phyloP scores from a whole-genome alignment of 495 filamentous ascomycete genomes.

The Hypoxylon cercidicola region DNA sequence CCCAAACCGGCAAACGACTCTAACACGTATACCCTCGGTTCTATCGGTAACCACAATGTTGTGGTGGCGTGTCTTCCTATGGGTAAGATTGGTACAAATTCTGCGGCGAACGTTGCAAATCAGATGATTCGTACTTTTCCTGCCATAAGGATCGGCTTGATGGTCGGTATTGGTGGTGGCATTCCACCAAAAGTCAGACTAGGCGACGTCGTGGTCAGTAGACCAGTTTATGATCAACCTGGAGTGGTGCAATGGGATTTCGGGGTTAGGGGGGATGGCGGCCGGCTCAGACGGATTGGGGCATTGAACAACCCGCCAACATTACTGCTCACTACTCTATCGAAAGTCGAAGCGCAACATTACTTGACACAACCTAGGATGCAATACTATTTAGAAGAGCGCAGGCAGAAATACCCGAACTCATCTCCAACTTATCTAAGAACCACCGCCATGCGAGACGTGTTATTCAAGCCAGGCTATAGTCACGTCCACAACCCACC shows the following conservation, averaged over 20 bases:
- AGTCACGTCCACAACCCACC: not conserved
- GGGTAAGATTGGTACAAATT: constrained; percentile 48
- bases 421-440: not conserved
- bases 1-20: constrained; percentile 54
- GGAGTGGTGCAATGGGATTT: constrained; percentile 56
- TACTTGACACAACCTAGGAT: not conserved
- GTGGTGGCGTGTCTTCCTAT: constrained; percentile 54
- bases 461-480: not conserved
- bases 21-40: constrained; percentile 55
- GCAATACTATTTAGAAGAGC: constrained; percentile 5
- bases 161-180: constrained; percentile 62
- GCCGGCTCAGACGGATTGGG: not conserved
- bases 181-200: constrained; percentile 54
- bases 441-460: not conserved
- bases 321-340: constrained; percentile 3
- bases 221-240: not conserved
- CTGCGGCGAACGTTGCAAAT: constrained; percentile 37
- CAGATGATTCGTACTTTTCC: constrained; percentile 56
- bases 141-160: constrained; percentile 53
- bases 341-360: not conserved
- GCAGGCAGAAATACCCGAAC: constrained; percentile 2
- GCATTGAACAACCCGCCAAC: constrained; percentile 5
- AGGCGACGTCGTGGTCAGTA: constrained; percentile 58
- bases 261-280: constrained; percentile 20
- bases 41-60: constrained; percentile 56